Evolutionary conservation across 257 asterid genomes (phyloP).

Genomic region (Voacanga thouarsii): DNA sequence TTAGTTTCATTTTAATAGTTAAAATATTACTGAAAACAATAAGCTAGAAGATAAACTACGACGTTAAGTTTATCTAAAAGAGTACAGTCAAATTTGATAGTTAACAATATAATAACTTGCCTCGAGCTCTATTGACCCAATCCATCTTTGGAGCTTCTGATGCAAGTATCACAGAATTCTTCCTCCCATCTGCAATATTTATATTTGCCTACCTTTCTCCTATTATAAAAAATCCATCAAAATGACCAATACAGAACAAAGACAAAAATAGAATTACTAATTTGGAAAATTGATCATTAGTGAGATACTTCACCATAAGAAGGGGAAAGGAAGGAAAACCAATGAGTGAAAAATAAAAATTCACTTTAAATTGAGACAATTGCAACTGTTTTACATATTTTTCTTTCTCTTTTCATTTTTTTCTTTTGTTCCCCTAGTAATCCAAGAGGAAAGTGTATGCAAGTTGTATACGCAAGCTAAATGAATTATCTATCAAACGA

Average conservation of each 20-base stretch:
- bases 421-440: no score
- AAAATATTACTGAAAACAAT: neutral
- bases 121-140: conserved; percentile 84
- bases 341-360: neutral
- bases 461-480: no score
- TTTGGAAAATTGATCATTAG: neutral
- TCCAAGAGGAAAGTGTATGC: neutral
- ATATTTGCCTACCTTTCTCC: conserved; percentile 90
- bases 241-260: neutral
- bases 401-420: neutral
- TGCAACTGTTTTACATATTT: neutral
- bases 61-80: neutral
- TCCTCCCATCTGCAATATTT: conserved; percentile 77
- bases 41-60: neutral
- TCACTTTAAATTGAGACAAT: neutral
- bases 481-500: no score
- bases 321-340: neutral
- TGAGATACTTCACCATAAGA: neutral
- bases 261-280: neutral
- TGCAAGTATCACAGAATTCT: conserved; percentile 66
- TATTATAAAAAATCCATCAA: conserved; percentile 23
- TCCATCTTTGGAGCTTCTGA: conserved; percentile 87
- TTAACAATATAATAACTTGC: conserved; percentile 32
- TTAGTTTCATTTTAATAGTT: neutral
- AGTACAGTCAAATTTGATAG: neutral